Percentiles rank a stretch among this genome's conserved stretches.
Evolutionary conservation across 2,329 filamentous ascomycete species (phyloP).

Genomic region (Chalaropsis thielavioides): DNA sequence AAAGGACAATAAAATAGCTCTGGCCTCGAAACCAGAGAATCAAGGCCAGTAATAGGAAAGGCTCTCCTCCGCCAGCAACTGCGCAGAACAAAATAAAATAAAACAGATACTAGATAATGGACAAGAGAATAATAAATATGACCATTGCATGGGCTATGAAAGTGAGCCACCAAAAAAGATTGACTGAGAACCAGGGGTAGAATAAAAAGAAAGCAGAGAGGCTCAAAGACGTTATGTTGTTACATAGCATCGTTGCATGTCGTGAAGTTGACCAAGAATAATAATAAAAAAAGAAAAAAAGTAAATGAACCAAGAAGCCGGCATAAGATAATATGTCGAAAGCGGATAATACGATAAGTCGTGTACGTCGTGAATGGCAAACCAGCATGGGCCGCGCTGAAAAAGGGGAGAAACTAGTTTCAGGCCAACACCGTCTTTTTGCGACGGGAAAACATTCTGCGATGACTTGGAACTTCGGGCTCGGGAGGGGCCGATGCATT

Average conservation of each 20-base stretch:
- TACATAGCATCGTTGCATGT: conserved; percentile 2
- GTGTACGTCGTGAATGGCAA: neutral
- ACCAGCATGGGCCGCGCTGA: neutral
- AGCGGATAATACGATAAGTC: conserved; percentile 8
- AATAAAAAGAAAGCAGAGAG: neutral
- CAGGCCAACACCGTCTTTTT: conserved; percentile 16
- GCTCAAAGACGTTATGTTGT: neutral
- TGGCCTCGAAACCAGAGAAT: neutral
- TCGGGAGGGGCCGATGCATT: neutral
- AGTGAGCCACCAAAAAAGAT: neutral
- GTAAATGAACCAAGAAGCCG: neutral
- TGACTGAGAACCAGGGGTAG: neutral
- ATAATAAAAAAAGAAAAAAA: neutral
- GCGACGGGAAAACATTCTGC: conserved; percentile 16
- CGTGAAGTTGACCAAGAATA: conserved; percentile 6
- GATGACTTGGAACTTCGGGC: conserved; percentile 17
- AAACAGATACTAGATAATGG: neutral
- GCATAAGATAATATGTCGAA: neutral
- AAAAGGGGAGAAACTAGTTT: neutral
- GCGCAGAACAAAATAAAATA: neutral
- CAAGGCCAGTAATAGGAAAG: neutral
- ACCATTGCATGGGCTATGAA: neutral
- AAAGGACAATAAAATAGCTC: neutral
- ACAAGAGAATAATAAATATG: neutral
- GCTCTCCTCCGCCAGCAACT: neutral